Evolutionary conservation across 2,329 filamentous ascomycete genomes (phyloP).

Genomic region (Thielaviopsis ethacetica): DNA sequence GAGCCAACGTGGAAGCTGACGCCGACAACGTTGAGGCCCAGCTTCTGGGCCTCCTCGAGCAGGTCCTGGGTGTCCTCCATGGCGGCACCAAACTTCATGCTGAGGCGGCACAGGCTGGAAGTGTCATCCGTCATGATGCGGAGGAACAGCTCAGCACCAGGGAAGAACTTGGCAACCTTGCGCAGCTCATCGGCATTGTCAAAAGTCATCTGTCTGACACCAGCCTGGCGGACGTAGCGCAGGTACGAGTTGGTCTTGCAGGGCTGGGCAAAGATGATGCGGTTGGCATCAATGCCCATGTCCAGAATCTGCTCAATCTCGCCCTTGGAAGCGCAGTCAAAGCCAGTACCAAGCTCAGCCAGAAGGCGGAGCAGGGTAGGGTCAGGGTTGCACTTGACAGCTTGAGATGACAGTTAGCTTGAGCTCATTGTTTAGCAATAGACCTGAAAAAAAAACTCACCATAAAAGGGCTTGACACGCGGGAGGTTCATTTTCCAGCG

Average conservation of each 20-base stretch:
- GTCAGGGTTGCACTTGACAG: slow-evolving; percentile 98
- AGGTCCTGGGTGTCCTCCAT: slow-evolving; percentile 67
- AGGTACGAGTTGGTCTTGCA: slow-evolving; percentile 99
- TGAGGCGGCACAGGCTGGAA: slow-evolving; percentile 81
- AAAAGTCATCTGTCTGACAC: slow-evolving; percentile 97
- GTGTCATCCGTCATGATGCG: slow-evolving; percentile 96
- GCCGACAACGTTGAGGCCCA: slow-evolving; percentile 81
- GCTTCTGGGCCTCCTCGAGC: slow-evolving; percentile 60
- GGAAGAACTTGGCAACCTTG: slow-evolving; percentile 89
- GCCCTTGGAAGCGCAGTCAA: slow-evolving; percentile 94
- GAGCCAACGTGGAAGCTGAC: slow-evolving; percentile 98
- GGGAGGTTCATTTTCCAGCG: slow-evolving; percentile 92
- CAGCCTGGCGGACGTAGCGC: slow-evolving; percentile 67
- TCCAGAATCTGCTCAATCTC: slow-evolving; percentile 87
- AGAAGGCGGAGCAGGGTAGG: slow-evolving; percentile 76
- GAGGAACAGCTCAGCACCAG: slow-evolving; percentile 77
- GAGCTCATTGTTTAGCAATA: too few relatives aligned
- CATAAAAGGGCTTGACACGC: slow-evolving; percentile 91
- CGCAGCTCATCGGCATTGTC: slow-evolving; percentile 96
- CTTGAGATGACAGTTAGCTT: slow-evolving; percentile 27
- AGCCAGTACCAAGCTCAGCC: slow-evolving; percentile 76
- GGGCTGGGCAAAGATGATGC: slow-evolving; percentile 97
- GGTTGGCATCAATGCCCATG: slow-evolving; percentile 67
- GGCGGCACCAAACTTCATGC: slow-evolving; percentile 91
- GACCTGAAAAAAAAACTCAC: too few relatives aligned